Evolutionary conservation across 805 yeast genomes (phyloP).

Genomic region (Jamesozyma gamospora): DNA sequence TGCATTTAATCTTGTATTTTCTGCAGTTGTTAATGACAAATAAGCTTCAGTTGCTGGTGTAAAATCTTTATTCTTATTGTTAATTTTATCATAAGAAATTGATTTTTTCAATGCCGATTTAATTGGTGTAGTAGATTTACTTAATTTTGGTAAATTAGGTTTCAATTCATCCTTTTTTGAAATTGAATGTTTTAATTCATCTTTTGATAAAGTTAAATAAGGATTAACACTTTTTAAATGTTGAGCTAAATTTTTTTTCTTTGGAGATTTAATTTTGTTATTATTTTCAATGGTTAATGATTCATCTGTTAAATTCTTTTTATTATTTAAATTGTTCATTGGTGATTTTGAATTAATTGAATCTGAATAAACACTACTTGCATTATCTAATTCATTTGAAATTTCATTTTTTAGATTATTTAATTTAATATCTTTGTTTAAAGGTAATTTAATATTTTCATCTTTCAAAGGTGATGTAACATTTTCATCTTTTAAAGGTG

Average conservation of each 20-base stretch:
- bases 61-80: slow-evolving; percentile 5
- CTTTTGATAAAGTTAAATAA: slow-evolving; percentile 4
- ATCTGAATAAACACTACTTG: not conserved
- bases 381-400: not conserved
- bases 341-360: not conserved
- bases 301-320: not conserved
- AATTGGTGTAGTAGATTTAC: slow-evolving; percentile 31
- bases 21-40: slow-evolving; percentile 63
- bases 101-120: slow-evolving; percentile 35
- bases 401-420: not conserved
- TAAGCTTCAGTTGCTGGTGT: slow-evolving; percentile 55
- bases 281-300: too few relatives aligned
- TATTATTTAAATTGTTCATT: not conserved
- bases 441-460: too few relatives aligned
- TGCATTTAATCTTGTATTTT: slow-evolving; percentile 67
- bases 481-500: too few relatives aligned
- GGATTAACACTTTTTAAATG: slow-evolving; percentile 36
- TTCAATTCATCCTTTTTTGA: not conserved
- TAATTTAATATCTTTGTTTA: too few relatives aligned
- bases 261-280: not conserved
- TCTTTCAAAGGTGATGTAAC: too few relatives aligned
- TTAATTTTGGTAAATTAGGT: slow-evolving; percentile 2
- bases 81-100: slow-evolving; percentile 7
- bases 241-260: slow-evolving; percentile 34
- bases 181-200: not conserved